Evolutionary conservation across 352 stramenopile species (phyloP).

Genomic region (Phytophthora ohioensis): DNA sequence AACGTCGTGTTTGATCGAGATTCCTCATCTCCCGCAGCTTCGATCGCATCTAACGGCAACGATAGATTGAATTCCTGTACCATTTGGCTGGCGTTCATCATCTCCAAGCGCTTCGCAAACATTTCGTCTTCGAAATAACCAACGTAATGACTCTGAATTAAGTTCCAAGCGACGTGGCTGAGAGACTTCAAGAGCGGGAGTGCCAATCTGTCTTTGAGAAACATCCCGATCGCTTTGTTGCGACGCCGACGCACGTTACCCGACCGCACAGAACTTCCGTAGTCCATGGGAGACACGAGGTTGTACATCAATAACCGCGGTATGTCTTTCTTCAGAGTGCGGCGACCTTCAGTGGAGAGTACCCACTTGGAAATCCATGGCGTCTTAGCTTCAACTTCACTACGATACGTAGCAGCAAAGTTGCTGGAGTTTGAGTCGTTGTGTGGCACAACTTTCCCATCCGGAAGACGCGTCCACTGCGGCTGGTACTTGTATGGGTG

Average conservation of each 20-base stretch:
- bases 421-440: conserved; percentile 31
- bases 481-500: conserved; percentile 52
- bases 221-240: conserved; percentile 47
- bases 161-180: conserved; percentile 35
- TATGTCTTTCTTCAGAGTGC: conserved; percentile 43
- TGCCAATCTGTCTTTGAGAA: conserved; percentile 50
- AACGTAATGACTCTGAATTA: conserved; percentile 51
- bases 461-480: conserved; percentile 47
- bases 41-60: conserved; percentile 27
- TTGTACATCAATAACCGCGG: conserved; percentile 55
- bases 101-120: conserved; percentile 31
- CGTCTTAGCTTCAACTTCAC: conserved; percentile 29
- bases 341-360: conserved; percentile 38
- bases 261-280: conserved; percentile 44
- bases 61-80: conserved; percentile 49
- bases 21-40: conserved; percentile 17
- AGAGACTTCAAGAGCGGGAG: conserved; percentile 49
- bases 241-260: conserved; percentile 42
- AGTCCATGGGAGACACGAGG: conserved; percentile 57
- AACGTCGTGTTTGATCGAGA: conserved; percentile 42
- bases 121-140: conserved; percentile 50
- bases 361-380: conserved; percentile 48
- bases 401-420: conserved; percentile 27
- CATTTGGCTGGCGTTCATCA: conserved; percentile 55
- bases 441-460: conserved; percentile 48